Evolutionary conservation across 768 basidiomycete genomes (phyloP).

Genomic region (Leccinum arenicola): DNA sequence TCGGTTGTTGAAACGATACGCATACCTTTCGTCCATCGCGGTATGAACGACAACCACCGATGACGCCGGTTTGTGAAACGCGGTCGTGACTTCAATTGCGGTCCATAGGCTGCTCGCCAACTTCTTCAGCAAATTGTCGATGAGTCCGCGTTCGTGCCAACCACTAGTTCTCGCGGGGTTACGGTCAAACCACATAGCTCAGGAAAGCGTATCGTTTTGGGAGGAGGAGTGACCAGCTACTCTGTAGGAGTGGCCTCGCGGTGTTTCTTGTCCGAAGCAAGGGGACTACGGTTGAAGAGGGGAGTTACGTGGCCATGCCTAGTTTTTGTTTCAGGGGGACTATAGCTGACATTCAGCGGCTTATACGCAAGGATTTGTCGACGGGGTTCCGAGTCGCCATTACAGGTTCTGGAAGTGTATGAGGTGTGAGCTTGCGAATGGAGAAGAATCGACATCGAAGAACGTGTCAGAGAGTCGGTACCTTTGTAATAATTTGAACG

Average conservation of each 20-base stretch:
- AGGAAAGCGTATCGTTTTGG: constrained; percentile 46
- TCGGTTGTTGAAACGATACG: constrained; percentile 72
- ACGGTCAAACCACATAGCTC: constrained; percentile 57
- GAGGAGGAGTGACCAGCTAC: constrained; percentile 50
- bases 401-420: constrained; percentile 9
- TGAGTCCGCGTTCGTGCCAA: constrained; percentile 44
- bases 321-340: not conserved
- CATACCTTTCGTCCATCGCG: constrained; percentile 35
- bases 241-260: constrained; percentile 56
- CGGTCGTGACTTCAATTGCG: constrained; percentile 63
- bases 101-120: constrained; percentile 56
- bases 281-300: constrained; percentile 42
- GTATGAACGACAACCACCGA: constrained; percentile 21
- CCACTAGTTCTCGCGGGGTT: constrained; percentile 52
- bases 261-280: constrained; percentile 51
- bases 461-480: constrained; percentile 53
- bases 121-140: constrained; percentile 47
- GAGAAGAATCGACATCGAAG: not conserved
- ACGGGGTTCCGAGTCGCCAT: not conserved
- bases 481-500: constrained; percentile 65
- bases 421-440: constrained; percentile 16
- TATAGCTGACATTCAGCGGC: not conserved
- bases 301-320: constrained; percentile 2
- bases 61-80: constrained; percentile 72
- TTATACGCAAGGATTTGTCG: not conserved